Conservation (phyloP, 2,329 filamentous ascomycete species). For the Ceratocystis colombiana region DNA sequence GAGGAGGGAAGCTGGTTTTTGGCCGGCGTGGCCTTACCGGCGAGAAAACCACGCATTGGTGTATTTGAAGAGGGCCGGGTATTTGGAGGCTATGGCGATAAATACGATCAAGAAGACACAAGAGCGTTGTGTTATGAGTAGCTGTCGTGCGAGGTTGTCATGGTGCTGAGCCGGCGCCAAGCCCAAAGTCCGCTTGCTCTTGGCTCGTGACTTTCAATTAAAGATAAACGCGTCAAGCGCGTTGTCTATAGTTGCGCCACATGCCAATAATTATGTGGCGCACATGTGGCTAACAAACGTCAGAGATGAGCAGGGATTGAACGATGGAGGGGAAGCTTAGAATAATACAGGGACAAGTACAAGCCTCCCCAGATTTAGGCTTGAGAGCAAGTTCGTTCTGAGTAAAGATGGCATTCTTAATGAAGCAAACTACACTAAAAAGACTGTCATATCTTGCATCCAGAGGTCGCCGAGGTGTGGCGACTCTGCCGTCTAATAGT, state of each 20-base stretch:
- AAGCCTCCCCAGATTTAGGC: background rate
- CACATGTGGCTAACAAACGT: conserved; percentile 11
- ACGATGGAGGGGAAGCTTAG: background rate
- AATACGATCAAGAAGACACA: background rate
- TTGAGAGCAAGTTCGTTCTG: background rate
- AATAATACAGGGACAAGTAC: background rate
- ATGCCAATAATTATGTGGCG: background rate
- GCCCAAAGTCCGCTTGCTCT: background rate
- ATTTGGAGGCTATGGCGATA: background rate
- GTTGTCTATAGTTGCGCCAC: conserved; percentile 14
- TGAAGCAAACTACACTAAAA: background rate
- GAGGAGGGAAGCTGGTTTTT: conserved; percentile 37
- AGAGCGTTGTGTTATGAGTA: background rate
- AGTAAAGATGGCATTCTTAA: conserved; percentile 12
- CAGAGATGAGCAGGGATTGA: conserved; percentile 16
- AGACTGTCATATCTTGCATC: background rate
- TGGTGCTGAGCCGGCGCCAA: background rate
- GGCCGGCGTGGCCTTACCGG: conserved; percentile 25
- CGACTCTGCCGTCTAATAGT: conserved; percentile 42
- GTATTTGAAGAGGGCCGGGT: background rate
- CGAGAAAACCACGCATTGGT: conserved; percentile 26
- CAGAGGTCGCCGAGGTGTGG: conserved; percentile 31
- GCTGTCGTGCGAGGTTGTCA: background rate
- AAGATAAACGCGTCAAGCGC: conserved; percentile 20
- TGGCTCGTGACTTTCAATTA: conserved; percentile 19